Evolutionary conservation across 495 filamentous ascomycete genomes (phyloP), one percentile per base, ranked within the genome.

Genomic region (Polyplosphaeria fusca): DNA sequence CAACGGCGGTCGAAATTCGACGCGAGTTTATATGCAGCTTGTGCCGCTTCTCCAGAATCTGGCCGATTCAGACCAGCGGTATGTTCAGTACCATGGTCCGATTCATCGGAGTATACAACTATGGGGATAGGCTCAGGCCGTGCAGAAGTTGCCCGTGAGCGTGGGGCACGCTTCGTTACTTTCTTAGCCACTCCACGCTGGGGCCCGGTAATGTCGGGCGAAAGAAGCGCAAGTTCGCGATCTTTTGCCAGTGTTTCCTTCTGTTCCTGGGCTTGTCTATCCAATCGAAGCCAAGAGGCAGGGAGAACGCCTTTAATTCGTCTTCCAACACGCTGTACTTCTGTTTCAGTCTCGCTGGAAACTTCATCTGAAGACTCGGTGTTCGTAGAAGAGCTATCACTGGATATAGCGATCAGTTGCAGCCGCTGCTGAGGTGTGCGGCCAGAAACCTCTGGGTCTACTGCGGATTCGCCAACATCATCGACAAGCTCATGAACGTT

Each of bases 231-330:
- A 18, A 32, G 12, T 22, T 2, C 45, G 71, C 47, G 41, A 13
- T 54, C 27, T 16, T 26, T 49, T 7, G 50, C 41, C 11, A 18
- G 16, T 55, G 73, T 60, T 68, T 75, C 65, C 52, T 64, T 76
- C 60, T 54, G 71, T 24, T 55, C 48, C 47, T 69, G 63, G 44
- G 69, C 44, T 54, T 70, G 68, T 47, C 75, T 73, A 61, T 95
- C 84, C 35, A 97, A 74, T 59, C 87, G 82, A 40, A 94, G 77
- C 86, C 87, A 95, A 2, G 92, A 96, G 4, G 92, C 92, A 30
- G 92, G 91, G 39, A 97, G 78, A 14, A 96, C 90, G 30, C 91
- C 91, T 49, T 83, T 84, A 40, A 92, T 92, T 54, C 72, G 82
- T 40, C 75, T 79, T 37, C 78, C 72, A 14, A 75, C 63, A 47